Percentiles rank a stretch among this genome's conserved stretches.
Conservation (phyloP, 2,329 filamentous ascomycete genomes). For the Colletotrichum musae region DNA sequence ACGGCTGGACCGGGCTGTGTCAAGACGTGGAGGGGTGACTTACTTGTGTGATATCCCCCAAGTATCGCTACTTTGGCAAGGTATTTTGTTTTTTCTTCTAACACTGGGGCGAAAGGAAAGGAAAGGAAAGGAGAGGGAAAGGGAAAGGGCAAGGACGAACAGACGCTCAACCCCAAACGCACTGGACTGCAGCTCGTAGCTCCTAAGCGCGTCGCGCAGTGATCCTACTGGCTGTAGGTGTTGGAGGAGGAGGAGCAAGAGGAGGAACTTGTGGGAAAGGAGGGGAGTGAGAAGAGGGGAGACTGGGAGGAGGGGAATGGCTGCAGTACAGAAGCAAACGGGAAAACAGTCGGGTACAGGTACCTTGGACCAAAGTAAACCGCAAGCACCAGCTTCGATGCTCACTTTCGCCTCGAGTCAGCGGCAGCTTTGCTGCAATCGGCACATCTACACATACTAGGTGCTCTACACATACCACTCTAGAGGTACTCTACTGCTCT, state of each 20-base stretch:
- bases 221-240: slow-evolving; percentile 50
- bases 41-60: too few relatives aligned
- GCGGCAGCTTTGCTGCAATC: slow-evolving; percentile 35
- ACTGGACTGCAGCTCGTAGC: slow-evolving; percentile 37
- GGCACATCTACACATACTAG: not conserved
- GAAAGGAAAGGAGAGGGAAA: slow-evolving; percentile 1
- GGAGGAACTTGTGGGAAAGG: slow-evolving; percentile 1
- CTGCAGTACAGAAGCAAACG: not conserved
- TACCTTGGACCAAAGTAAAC: not conserved
- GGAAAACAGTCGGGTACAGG: not conserved
- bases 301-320: not conserved
- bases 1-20: too few relatives aligned
- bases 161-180: slow-evolving; percentile 34
- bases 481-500: too few relatives aligned
- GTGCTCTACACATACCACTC: too few relatives aligned
- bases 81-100: not conserved
- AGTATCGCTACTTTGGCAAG: too few relatives aligned
- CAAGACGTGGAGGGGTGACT: too few relatives aligned
- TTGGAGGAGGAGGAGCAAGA: slow-evolving; percentile 24
- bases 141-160: slow-evolving; percentile 23
- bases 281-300: slow-evolving; percentile 13
- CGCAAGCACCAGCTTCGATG: not conserved
- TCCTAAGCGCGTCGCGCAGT: slow-evolving; percentile 52
- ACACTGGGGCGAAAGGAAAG: too few relatives aligned
- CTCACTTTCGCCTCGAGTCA: slow-evolving; percentile 22